These are phyloP conservation scores for Populus simonii DNA, from an alignment of 345 rosid genomes.

Conservation along the genomic window DNA sequence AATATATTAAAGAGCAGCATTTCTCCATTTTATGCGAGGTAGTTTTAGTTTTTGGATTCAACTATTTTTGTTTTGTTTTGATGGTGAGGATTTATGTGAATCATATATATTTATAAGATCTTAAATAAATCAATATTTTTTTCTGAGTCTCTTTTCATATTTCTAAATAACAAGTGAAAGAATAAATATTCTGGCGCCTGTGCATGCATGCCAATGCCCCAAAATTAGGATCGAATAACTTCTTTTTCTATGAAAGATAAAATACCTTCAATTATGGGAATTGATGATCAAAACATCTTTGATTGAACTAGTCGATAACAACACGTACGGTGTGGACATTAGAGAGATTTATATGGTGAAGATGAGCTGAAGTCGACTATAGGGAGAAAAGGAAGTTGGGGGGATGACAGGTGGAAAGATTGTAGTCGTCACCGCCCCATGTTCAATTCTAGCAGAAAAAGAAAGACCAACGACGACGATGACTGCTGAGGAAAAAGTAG, in stretches of 20 bases:
- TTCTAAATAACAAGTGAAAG: no score
- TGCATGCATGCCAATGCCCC: background rate
- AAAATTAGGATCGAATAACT: background rate
- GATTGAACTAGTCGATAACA: background rate
- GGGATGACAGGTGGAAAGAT: conserved; percentile 27
- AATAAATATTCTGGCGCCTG: background rate
- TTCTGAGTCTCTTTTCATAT: background rate
- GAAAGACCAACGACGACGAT: conserved; percentile 1
- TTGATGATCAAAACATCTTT: background rate
- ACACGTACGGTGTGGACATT: background rate
- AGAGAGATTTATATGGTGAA: background rate
- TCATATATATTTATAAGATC: no score
- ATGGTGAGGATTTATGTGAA: no score
- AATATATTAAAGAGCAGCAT: background rate
- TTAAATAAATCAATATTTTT: background rate
- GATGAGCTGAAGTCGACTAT: background rate
- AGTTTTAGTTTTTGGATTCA: background rate
- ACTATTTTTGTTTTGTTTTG: background rate
- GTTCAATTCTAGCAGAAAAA: background rate
- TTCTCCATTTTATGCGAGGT: background rate
- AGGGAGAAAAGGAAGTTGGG: background rate
- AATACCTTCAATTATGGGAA: background rate
- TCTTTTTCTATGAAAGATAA: no score
- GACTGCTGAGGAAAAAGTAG: background rate
- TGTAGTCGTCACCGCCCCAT: background rate